phyloP scores from a whole-genome alignment of 2,329 filamentous ascomycete species.

The Aspergillus novoparasiticus region DNA sequence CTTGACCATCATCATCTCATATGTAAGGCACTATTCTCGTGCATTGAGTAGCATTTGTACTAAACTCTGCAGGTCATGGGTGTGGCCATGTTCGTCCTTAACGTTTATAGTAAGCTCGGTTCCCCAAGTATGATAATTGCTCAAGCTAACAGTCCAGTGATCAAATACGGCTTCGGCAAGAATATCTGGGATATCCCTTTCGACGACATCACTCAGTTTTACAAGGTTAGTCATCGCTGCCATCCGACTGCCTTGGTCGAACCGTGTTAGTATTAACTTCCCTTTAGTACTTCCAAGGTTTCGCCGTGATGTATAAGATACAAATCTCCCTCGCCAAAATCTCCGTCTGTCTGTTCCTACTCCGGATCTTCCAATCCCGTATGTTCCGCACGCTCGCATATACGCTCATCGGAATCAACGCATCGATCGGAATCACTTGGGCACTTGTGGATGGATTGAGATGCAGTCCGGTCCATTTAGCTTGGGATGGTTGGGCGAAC shows the following conservation, averaged over 20 bases:
- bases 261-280: background rate
- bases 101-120: constrained; percentile 15
- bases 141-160: constrained; percentile 12
- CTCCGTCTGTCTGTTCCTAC: constrained; percentile 28
- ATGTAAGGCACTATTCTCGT: constrained; percentile 1
- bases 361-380: constrained; percentile 25
- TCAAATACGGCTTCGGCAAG: constrained; percentile 16
- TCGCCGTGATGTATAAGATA: constrained; percentile 24
- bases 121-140: background rate
- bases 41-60: background rate
- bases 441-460: constrained; percentile 21
- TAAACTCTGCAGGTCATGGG: constrained; percentile 12
- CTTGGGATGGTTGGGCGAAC: constrained; percentile 22
- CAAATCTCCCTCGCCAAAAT: constrained; percentile 29
- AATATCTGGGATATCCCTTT: constrained; percentile 19
- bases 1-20: constrained; percentile 18
- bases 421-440: constrained; percentile 23
- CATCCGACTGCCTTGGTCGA: background rate
- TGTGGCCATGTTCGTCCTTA: constrained; percentile 15
- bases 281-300: constrained; percentile 20
- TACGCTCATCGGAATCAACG: constrained; percentile 23
- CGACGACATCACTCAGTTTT: constrained; percentile 12
- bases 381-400: constrained; percentile 22
- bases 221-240: constrained; percentile 9
- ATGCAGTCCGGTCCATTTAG: constrained; percentile 23